These are phyloP conservation scores for Escallonia rubra DNA, from an alignment of 129 eudicot species.

Conservation along the genomic window DNA sequence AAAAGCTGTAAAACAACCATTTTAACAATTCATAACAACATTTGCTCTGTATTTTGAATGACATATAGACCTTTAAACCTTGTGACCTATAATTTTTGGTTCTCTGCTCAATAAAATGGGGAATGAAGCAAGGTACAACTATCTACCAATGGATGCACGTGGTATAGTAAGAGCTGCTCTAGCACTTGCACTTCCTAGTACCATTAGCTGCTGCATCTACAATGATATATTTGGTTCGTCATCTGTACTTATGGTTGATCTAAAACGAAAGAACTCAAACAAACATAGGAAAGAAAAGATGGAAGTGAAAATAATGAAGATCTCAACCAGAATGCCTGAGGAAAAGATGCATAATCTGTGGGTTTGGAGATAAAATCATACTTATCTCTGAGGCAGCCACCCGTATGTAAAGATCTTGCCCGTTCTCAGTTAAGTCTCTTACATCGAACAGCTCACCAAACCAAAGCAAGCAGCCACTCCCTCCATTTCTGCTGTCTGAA, in stretches of 20 bases:
- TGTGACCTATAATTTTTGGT: no score
- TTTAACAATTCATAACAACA: no score
- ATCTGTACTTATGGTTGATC: background rate
- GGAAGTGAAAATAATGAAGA: background rate
- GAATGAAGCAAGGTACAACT: no score
- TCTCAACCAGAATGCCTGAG: background rate
- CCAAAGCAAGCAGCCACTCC: slow-evolving; percentile 61
- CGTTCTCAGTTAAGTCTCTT: slow-evolving; percentile 18
- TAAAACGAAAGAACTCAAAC: background rate
- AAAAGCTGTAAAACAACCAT: no score
- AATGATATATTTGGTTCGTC: no score
- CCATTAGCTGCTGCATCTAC: no score
- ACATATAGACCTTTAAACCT: no score
- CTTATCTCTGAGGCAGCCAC: slow-evolving; percentile 31
- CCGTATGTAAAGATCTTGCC: slow-evolving; percentile 17
- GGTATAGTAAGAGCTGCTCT: no score
- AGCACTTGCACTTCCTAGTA: no score
- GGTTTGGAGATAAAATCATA: slow-evolving; percentile 6
- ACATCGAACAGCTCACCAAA: slow-evolving; percentile 34
- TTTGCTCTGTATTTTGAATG: no score
- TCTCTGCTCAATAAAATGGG: no score
- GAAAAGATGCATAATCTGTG: background rate
- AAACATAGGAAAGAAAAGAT: background rate
- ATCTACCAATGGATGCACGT: no score
- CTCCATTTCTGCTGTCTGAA: slow-evolving; percentile 18